These are phyloP conservation scores for Bretziella fagacearum DNA, from an alignment of 2,329 filamentous ascomycete genomes.

Conservation along the genomic window DNA sequence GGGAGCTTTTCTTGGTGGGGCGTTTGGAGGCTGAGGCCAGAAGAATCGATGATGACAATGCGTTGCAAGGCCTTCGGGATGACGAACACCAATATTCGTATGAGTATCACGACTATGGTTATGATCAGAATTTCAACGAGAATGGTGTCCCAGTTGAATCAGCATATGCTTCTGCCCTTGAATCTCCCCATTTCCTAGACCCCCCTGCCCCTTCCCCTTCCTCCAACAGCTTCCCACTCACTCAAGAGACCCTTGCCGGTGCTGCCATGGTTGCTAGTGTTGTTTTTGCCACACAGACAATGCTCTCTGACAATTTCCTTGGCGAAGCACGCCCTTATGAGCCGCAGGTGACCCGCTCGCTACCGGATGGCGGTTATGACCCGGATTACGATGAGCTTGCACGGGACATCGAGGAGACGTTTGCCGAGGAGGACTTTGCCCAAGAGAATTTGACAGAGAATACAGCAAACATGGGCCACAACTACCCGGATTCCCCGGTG, in stretches of 20 bases:
- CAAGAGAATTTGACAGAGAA: not conserved
- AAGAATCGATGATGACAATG: slow-evolving; percentile 5
- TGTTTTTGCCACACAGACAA: slow-evolving; percentile 12
- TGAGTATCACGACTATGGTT: not conserved
- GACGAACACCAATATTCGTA: not conserved
- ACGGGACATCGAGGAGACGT: slow-evolving; percentile 3
- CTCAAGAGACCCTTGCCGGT: slow-evolving; percentile 7
- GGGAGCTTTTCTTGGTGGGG: not conserved
- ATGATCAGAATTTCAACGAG: not conserved
- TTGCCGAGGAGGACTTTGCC: slow-evolving; percentile 1
- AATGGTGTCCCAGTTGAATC: not conserved
- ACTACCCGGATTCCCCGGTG: slow-evolving; percentile 10
- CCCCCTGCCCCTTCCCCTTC: not conserved
- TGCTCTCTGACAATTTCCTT: slow-evolving; percentile 11
- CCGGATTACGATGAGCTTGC: slow-evolving; percentile 11
- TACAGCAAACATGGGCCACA: not conserved
- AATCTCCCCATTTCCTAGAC: not conserved
- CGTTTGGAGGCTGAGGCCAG: not conserved
- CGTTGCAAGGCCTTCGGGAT: not conserved
- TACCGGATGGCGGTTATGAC: slow-evolving; percentile 1
- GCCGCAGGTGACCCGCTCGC: not conserved
- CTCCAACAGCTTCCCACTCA: not conserved
- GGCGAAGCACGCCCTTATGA: slow-evolving; percentile 1
- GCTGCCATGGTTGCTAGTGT: slow-evolving; percentile 13
- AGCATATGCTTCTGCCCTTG: not conserved